Conservation (phyloP, 2,329 filamentous ascomycete species). For the Penicillium crustosum region DNA sequence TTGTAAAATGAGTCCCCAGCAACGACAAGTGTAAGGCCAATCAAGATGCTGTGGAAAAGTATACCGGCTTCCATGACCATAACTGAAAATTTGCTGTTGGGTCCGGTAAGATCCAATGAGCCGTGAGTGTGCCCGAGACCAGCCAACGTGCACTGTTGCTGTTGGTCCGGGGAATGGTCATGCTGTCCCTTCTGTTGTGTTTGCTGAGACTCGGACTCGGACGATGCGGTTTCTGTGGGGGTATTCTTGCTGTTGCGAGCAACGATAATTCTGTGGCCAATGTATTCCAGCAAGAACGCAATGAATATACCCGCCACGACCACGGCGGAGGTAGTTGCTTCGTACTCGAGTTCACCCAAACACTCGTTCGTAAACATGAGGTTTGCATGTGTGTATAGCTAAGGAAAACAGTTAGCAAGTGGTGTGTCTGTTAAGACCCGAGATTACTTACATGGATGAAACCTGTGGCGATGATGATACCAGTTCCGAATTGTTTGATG, state of each 20-base stretch:
- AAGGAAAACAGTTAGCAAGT: conserved; percentile 3
- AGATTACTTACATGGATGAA: conserved; percentile 38
- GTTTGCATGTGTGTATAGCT: conserved; percentile 71
- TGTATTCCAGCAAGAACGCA: conserved; percentile 69
- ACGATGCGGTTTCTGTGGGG: conserved; percentile 7
- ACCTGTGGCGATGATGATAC: conserved; percentile 42
- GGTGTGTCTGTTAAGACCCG: not conserved
- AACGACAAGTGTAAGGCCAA: conserved; percentile 49
- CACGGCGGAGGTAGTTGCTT: conserved; percentile 67
- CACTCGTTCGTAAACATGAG: conserved; percentile 73
- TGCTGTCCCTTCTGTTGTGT: conserved; percentile 2
- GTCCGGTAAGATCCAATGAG: conserved; percentile 29
- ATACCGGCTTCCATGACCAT: conserved; percentile 71
- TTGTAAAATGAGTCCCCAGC: conserved; percentile 53
- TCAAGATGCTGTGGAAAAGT: conserved; percentile 68
- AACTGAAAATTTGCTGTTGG: conserved; percentile 59
- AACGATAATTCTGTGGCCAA: conserved; percentile 59
- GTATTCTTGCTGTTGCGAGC: conserved; percentile 19
- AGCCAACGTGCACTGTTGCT: conserved; percentile 17
- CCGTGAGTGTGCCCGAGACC: conserved; percentile 38
- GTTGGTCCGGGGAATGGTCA: conserved; percentile 5
- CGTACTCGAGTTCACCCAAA: conserved; percentile 64
- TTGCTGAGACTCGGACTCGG: conserved; percentile 6
- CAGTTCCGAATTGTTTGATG: conserved; percentile 60
- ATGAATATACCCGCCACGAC: conserved; percentile 73